Conservation (phyloP, 2,329 filamentous ascomycete species). For the Achaetomium macrosporum region DNA sequence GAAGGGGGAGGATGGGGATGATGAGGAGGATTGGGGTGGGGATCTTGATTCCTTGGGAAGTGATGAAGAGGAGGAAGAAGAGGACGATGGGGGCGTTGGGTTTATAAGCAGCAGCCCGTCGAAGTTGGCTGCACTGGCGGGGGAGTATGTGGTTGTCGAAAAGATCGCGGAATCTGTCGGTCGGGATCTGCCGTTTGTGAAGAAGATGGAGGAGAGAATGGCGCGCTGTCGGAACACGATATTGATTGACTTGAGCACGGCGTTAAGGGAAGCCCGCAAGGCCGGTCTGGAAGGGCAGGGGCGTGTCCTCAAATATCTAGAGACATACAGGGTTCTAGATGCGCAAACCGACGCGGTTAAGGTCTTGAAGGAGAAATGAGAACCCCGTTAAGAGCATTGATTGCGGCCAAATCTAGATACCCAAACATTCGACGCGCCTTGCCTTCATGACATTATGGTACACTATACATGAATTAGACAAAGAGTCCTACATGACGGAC, state of each 20-base stretch:
- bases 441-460: slow-evolving; percentile 20
- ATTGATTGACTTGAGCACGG: slow-evolving; percentile 49
- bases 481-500: slow-evolving; percentile 44
- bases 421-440: slow-evolving; percentile 24
- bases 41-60: slow-evolving; percentile 28
- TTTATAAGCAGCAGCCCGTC: slow-evolving; percentile 42
- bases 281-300: slow-evolving; percentile 38
- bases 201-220: slow-evolving; percentile 48
- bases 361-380: slow-evolving; percentile 38
- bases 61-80: slow-evolving; percentile 30
- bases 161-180: slow-evolving; percentile 41
- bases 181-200: slow-evolving; percentile 43
- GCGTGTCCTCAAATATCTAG: slow-evolving; percentile 46
- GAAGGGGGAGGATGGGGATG: slow-evolving; percentile 27
- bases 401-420: slow-evolving; percentile 15
- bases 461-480: slow-evolving; percentile 24
- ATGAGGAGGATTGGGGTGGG: slow-evolving; percentile 26
- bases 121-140: slow-evolving; percentile 42
- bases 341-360: slow-evolving; percentile 49
- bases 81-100: slow-evolving; percentile 29
- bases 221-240: slow-evolving; percentile 50
- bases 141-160: slow-evolving; percentile 40
- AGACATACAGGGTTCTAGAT: slow-evolving; percentile 47
- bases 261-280: slow-evolving; percentile 38
- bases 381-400: not conserved